A percentile compares a stretch with the other conserved stretches of the same genome.
These are phyloP conservation scores for Russula brevipes DNA, from an alignment of 768 basidiomycete genomes.

Conservation along the genomic window DNA sequence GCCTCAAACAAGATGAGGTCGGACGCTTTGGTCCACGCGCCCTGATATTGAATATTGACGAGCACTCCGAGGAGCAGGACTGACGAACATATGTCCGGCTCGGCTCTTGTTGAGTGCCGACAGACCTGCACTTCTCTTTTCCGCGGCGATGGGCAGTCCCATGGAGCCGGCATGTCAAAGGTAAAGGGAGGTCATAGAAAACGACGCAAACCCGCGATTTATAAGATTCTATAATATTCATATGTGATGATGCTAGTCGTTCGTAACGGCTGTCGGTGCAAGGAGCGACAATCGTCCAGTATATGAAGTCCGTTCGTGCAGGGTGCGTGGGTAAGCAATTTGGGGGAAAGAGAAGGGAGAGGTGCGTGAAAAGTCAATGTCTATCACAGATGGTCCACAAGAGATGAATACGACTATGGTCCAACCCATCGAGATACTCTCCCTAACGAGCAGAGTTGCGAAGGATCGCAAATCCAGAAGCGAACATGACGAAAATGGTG, in stretches of 20 bases:
- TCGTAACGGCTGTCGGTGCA: constrained; percentile 12
- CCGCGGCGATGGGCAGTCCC: neutral
- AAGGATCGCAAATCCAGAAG: constrained; percentile 60
- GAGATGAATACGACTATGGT: constrained; percentile 1
- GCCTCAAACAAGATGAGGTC: too few species aligned
- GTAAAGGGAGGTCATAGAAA: neutral
- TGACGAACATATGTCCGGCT: too few species aligned
- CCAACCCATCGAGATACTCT: neutral
- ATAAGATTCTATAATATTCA: constrained; percentile 14
- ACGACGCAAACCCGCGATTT: neutral
- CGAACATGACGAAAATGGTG: constrained; percentile 56
- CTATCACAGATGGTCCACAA: neutral
- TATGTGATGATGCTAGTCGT: constrained; percentile 6
- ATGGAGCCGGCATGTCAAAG: neutral
- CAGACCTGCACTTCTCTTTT: too few species aligned
- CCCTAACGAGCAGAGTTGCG: constrained; percentile 33
- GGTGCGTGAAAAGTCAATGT: constrained; percentile 9
- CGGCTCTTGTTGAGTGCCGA: too few species aligned
- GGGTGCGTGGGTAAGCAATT: constrained; percentile 6
- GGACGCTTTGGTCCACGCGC: too few species aligned
- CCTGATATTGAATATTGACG: too few species aligned
- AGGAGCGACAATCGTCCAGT: constrained; percentile 4
- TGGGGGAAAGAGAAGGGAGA: neutral
- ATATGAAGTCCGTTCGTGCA: constrained; percentile 7
- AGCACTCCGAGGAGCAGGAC: too few species aligned